A percentile compares a stretch with the other conserved stretches of the same genome.
Conservation (phyloP, 2,329 filamentous ascomycete species). For the Didymella keratinophila region DNA sequence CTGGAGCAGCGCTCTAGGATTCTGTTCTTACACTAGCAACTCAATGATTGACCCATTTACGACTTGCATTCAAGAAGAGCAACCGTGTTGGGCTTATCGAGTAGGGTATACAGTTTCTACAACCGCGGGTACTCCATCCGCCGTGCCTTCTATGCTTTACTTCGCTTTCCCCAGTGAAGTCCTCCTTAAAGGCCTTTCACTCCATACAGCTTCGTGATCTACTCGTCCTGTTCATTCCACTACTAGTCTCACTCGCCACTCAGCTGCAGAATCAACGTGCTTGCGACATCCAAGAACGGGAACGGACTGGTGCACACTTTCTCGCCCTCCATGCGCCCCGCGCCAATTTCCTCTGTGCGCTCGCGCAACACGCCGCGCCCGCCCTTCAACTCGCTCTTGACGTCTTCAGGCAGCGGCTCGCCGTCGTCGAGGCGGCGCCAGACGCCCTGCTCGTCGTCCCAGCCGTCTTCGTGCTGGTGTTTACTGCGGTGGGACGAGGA, state of each 20-base stretch:
- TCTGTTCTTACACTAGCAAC: too few relatives aligned
- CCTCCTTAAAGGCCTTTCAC: too few relatives aligned
- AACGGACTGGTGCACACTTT: constrained; percentile 96
- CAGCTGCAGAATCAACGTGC: constrained; percentile 89
- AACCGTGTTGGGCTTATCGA: too few relatives aligned
- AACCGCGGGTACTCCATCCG: too few relatives aligned
- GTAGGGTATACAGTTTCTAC: too few relatives aligned
- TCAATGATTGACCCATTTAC: too few relatives aligned
- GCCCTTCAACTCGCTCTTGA: constrained; percentile 39
- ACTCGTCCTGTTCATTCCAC: too few relatives aligned
- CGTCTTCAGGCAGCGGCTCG: constrained; percentile 42
- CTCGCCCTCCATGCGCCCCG: constrained; percentile 71
- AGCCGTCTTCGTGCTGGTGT: constrained; percentile 39
- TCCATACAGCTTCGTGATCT: too few relatives aligned
- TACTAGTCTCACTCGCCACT: constrained; percentile 36
- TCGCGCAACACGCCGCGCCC: constrained; percentile 49
- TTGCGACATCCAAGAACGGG: constrained; percentile 93
- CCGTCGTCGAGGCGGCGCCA: constrained; percentile 46
- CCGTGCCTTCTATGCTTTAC: too few relatives aligned
- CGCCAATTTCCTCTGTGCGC: constrained; percentile 53
- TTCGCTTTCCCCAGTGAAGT: too few relatives aligned
- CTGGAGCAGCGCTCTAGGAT: too few relatives aligned
- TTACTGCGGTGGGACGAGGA: constrained; percentile 22
- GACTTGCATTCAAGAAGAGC: too few relatives aligned
- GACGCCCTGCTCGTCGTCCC: constrained; percentile 46